Evolutionary conservation across 225 moss, liverwort and hornwort genomes (phyloP).

Genomic region (Takakia lepidozioides): DNA sequence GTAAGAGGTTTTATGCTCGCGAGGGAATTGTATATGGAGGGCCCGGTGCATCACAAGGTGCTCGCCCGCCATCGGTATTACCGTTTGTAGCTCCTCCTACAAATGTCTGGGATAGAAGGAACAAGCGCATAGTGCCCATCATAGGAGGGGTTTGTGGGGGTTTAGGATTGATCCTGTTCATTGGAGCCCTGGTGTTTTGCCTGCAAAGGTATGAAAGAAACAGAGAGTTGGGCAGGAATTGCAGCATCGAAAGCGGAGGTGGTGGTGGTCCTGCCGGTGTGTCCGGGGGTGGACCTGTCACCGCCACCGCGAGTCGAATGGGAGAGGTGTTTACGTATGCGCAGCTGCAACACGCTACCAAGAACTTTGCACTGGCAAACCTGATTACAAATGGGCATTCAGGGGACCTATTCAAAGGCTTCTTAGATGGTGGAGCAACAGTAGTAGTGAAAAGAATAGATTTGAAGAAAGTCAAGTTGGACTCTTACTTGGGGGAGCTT

Average conservation of each 20-base stretch:
- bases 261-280: slow-evolving; percentile 36
- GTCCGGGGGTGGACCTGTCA: no score
- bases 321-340: slow-evolving; percentile 69
- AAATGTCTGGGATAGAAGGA: background rate
- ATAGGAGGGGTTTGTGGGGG: slow-evolving; percentile 66
- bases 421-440: slow-evolving; percentile 51
- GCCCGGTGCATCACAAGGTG: background rate
- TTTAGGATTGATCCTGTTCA: slow-evolving; percentile 48
- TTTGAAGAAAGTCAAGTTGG: slow-evolving; percentile 60
- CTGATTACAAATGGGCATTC: slow-evolving; percentile 69
- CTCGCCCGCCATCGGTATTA: slow-evolving; percentile 12
- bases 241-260: slow-evolving; percentile 21
- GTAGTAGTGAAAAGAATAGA: slow-evolving; percentile 82
- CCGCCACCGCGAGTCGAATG: slow-evolving; percentile 49
- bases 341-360: slow-evolving; percentile 74
- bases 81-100: no score
- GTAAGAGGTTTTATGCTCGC: slow-evolving; percentile 56
- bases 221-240: slow-evolving; percentile 18
- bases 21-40: slow-evolving; percentile 19
- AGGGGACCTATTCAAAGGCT: slow-evolving; percentile 72
- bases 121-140: slow-evolving; percentile 51
- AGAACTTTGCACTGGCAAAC: slow-evolving; percentile 57
- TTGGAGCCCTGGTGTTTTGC: slow-evolving; percentile 50
- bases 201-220: slow-evolving; percentile 30
- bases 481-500: slow-evolving; percentile 80